A percentile compares a stretch with the other conserved stretches of the same genome.
Evolutionary conservation across 441 rosid genomes (phyloP).

Genomic region (Populus hybrid): DNA sequence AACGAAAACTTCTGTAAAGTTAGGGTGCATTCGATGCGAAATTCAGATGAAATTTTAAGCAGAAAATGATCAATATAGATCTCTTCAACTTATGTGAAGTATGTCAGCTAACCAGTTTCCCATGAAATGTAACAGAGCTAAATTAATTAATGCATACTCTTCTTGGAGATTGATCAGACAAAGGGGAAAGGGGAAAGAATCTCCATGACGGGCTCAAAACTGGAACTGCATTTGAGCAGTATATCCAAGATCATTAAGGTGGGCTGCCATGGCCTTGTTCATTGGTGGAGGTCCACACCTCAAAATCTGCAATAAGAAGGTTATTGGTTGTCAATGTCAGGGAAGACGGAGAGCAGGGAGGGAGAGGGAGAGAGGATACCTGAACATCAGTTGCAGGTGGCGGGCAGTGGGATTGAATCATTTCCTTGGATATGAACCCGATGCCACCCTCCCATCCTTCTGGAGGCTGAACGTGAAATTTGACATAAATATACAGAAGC

Average conservation of each 20-base stretch:
- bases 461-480: conserved; percentile 43
- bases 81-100: background rate
- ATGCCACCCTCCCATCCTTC: conserved; percentile 64
- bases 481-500: conserved; percentile 1
- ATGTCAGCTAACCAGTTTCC: background rate
- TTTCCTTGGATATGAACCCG: conserved; percentile 61
- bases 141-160: background rate
- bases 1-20: background rate
- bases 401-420: conserved; percentile 54
- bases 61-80: background rate
- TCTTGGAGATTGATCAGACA: background rate
- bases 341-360: background rate
- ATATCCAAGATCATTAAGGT: conserved; percentile 56
- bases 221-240: conserved; percentile 56
- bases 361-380: conserved; percentile 23
- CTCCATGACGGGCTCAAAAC: conserved; percentile 28
- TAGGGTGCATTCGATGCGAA: background rate
- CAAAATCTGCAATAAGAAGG: conserved; percentile 32
- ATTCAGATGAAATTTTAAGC: background rate
- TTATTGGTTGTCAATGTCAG: background rate
- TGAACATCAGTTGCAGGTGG: conserved; percentile 45
- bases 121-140: background rate
- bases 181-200: background rate
- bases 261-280: conserved; percentile 69
- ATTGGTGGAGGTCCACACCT: conserved; percentile 70